Evolutionary conservation across 768 basidiomycete genomes (phyloP).

Genomic region (Podaxis mareebaensis): DNA sequence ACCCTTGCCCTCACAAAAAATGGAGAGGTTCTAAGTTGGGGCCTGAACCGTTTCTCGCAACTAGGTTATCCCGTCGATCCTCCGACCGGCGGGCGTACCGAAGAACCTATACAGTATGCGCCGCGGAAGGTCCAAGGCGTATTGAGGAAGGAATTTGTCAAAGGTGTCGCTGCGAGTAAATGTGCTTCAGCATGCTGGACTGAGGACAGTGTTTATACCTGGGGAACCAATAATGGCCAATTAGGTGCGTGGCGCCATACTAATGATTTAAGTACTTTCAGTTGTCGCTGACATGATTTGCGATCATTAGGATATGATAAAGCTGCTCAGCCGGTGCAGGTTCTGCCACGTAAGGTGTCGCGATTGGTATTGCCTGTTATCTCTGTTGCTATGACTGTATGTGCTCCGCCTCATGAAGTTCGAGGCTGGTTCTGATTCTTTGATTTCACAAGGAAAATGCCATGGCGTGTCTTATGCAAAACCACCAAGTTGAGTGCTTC

Average conservation of each 20-base stretch:
- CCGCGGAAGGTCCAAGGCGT: constrained; percentile 76
- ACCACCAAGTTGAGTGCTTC: constrained; percentile 79
- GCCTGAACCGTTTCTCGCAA: constrained; percentile 85
- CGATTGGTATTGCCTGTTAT: constrained; percentile 70
- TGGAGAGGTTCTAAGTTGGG: constrained; percentile 91
- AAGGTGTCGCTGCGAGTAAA: constrained; percentile 85
- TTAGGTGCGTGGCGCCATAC: constrained; percentile 54
- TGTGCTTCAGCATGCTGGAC: constrained; percentile 92
- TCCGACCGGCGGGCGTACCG: constrained; percentile 42
- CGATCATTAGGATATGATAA: constrained; percentile 69
- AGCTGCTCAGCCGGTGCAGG: constrained; percentile 69
- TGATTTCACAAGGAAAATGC: constrained; percentile 62
- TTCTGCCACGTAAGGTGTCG: constrained; percentile 79
- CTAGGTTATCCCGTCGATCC: constrained; percentile 83
- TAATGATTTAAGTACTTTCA: background rate
- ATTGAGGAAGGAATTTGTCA: constrained; percentile 75
- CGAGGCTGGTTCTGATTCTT: background rate
- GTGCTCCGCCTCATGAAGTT: background rate
- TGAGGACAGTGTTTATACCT: constrained; percentile 67
- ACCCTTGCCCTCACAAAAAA: constrained; percentile 79
- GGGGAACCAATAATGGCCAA: constrained; percentile 94
- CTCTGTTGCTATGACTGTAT: constrained; percentile 75
- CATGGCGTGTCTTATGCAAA: constrained; percentile 78
- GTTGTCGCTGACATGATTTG: background rate
- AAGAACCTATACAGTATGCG: constrained; percentile 74